Base-by-base conservation (phyloP, 306 rosid genomes). In the Ormosia semicastrata region DNA sequence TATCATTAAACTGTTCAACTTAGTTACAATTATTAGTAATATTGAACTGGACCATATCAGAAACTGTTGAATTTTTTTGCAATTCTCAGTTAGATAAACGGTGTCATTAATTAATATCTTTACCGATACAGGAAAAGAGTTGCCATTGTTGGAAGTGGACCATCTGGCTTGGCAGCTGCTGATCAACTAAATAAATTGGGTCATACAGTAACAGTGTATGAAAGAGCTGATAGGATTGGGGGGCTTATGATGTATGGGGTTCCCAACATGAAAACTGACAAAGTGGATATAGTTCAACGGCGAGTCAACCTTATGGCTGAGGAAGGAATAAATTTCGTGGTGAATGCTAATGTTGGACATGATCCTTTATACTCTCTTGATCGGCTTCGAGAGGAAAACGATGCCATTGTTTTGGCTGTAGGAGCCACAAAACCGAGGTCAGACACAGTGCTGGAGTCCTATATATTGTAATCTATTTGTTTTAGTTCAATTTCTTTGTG, bases 241-340 rank as follows among this genome's bases (percentile, higher is more conserved):
- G 99, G 99, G 77, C 99, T 95, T 79, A 95, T 95, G 99, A 95
- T 95, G 97, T 95, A 95, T 81, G 99, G 99, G 69, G 98, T 95
- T 76, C 99, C 99, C 69, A 95, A 95, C 89, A 95, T 95, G 99
- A 95, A 95, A 80, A 50, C 99, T 81, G 89, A 86, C 86, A 86
- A 86, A 52, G 84, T 82, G 86, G 97, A 93, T 70, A 53, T 95
- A 58, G 99, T 95, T 79, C 98, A 90, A 83, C 88, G 98, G 29
- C 86, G 99, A 53, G 99, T 95, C 70, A 85, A 95, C 83, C 97
- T 95, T 41, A 92, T 95, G 99, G 89, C 93, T 0, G 88, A 83
- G 80, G 99, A 95, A 77, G 98, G 99, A 80, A 77, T 95, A 29
- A 82, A 82, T 33, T 94, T 95, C 75, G 90, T 92, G 71, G 98